Conservation (phyloP, 2,329 filamentous ascomycete species). For the Dactylella cylindrospora region DNA sequence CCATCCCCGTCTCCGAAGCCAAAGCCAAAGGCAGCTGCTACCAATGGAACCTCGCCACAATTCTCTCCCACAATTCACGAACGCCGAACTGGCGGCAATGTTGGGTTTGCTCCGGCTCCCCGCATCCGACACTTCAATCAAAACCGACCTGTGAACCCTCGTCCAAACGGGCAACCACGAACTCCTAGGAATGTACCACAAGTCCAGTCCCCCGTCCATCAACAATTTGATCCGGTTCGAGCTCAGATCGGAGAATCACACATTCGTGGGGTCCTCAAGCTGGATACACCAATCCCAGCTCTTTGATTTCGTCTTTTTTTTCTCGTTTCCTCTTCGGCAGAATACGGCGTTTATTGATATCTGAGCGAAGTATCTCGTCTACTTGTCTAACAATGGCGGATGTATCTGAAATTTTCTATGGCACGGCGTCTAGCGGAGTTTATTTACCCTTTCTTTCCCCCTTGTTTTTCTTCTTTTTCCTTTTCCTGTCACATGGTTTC, state of each 20-base stretch:
- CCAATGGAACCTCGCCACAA: slow-evolving; percentile 11
- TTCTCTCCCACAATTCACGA: slow-evolving; percentile 37
- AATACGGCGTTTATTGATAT: slow-evolving; percentile 23
- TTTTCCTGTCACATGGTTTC: background rate
- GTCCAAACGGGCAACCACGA: slow-evolving; percentile 33
- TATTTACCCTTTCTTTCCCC: slow-evolving; percentile 4
- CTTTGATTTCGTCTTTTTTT: slow-evolving; percentile 21
- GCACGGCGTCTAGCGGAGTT: slow-evolving; percentile 14
- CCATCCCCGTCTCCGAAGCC: slow-evolving; percentile 29
- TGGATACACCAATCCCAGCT: slow-evolving; percentile 36
- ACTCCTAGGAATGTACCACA: slow-evolving; percentile 16
- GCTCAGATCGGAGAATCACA: slow-evolving; percentile 36
- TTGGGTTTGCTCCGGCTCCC: slow-evolving; percentile 36
- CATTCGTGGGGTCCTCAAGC: slow-evolving; percentile 38
- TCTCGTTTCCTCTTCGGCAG: slow-evolving; percentile 12
- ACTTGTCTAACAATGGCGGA: slow-evolving; percentile 17
- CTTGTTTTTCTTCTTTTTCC: slow-evolving; percentile 9
- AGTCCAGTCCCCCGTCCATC: slow-evolving; percentile 7
- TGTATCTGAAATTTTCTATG: slow-evolving; percentile 21
- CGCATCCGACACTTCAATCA: slow-evolving; percentile 39
- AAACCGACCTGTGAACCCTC: slow-evolving; percentile 35
- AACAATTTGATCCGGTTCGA: slow-evolving; percentile 23
- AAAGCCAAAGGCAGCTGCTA: slow-evolving; percentile 2
- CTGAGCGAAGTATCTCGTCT: slow-evolving; percentile 33
- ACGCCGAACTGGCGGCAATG: slow-evolving; percentile 33